Evolutionary conservation across 2,329 filamentous ascomycete genomes (phyloP), one percentile per base, ranked within the genome.

Genomic region (Trichoderma breve): DNA sequence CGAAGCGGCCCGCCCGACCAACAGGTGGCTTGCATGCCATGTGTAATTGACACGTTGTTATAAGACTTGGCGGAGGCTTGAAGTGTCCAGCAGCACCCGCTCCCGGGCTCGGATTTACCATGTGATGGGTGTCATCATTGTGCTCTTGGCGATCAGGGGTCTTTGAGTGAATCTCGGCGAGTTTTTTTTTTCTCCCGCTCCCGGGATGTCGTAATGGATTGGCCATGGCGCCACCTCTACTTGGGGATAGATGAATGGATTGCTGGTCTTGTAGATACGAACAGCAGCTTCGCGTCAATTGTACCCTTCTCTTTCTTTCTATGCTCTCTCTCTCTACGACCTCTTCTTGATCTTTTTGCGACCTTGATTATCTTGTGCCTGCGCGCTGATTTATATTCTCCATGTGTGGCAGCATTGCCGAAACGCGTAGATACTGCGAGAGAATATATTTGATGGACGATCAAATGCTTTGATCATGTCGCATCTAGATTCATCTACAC

Each of bases 1-100:
- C 8, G 43, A 51, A 51, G n/a, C n/a, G 9, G 43, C 43, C 43
- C 43, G 43, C 43, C 43, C 43, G 9, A 24, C 43, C 9, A 51
- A 21, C n/a, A 51, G n/a, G 43, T 21, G 43, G 43, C 43, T 24
- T 51, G 43, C 43, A 51, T 51, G n/a, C 3, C 1, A 12, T 51
- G 43, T 51, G 43, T 51, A 21, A 51, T 51, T 51, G 43, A 47
- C 43, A 47, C 43, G 43, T 47, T 39, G 36, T 36, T 39, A 47
- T 47, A 47, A 47, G 1, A 18, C 43, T 47, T 21, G 43, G 43
- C 43, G n/a, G n/a, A 51, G 43, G n/a, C 14, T 51, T n/a, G n/a
- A 24, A 12, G 9, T 9, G 8, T 39, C 36, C 34, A 36, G 2
- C 34, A 47, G 43, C 43, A 47, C 43, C 9, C 43, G n/a, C 43